A percentile compares a stretch with the other conserved stretches of the same genome.
These are phyloP conservation scores for Drosera capensis DNA, from an alignment of 148 eudicot genomes.

Conservation along the genomic window DNA sequence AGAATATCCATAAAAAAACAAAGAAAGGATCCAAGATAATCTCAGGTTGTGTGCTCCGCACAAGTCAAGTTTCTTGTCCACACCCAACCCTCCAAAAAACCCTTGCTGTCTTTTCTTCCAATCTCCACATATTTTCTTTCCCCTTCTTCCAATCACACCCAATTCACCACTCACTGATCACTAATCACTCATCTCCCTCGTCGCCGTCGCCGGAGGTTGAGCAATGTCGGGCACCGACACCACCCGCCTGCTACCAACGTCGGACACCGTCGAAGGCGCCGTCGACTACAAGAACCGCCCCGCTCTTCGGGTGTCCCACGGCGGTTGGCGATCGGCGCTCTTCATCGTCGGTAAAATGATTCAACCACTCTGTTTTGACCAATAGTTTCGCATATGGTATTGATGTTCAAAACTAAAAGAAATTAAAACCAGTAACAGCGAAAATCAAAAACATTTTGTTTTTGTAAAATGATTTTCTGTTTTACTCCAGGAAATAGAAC, in stretches of 20 bases:
- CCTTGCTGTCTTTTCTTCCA: constrained; percentile 3
- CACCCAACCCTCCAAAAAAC: not conserved
- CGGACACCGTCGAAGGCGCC: constrained; percentile 24
- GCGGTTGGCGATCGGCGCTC: constrained; percentile 53
- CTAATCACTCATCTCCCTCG: not conserved
- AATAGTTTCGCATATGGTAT: too few relatives aligned
- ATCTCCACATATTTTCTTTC: constrained; percentile 11
- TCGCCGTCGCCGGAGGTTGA: constrained; percentile 2
- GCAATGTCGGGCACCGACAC: constrained; percentile 11
- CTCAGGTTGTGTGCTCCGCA: not conserved
- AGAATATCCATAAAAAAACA: not conserved
- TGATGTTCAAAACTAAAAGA: too few relatives aligned
- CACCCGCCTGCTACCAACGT: not conserved
- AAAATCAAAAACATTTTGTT: too few relatives aligned
- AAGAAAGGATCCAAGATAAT: not conserved
- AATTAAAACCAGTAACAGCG: too few relatives aligned
- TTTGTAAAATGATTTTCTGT: too few relatives aligned
- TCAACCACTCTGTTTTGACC: too few relatives aligned
- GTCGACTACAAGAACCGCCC: constrained; percentile 40
- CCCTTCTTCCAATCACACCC: not conserved
- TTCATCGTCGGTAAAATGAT: constrained; percentile 63
- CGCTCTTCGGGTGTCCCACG: constrained; percentile 33
- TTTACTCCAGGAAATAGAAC: too few relatives aligned
- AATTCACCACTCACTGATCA: not conserved
- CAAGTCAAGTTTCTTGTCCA: not conserved